Evolutionary conservation across 2,329 filamentous ascomycete species (phyloP).

Genomic region (Raffaelea deltoideospora): DNA sequence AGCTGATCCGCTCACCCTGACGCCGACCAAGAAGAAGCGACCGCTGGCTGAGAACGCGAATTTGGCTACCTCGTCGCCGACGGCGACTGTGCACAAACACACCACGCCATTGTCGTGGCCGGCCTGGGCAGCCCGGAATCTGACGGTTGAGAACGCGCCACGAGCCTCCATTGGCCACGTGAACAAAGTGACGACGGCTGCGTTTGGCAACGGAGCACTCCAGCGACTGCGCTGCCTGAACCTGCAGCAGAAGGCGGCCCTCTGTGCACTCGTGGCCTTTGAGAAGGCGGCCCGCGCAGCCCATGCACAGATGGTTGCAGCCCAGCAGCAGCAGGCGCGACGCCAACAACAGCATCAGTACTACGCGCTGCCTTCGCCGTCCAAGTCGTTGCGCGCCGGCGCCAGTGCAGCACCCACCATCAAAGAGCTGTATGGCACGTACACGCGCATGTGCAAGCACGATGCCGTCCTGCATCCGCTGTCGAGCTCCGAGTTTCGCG

Average conservation of each 20-base stretch:
- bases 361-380: not conserved
- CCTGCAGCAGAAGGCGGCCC: conserved; percentile 86
- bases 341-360: no score
- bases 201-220: conserved; percentile 76
- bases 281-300: conserved; percentile 55
- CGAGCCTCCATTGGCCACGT: conserved; percentile 81
- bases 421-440: conserved; percentile 72
- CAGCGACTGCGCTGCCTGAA: conserved; percentile 81
- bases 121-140: conserved; percentile 28
- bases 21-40: conserved; percentile 45
- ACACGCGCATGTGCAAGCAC: conserved; percentile 65
- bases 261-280: conserved; percentile 78
- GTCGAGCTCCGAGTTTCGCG: conserved; percentile 82
- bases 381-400: conserved; percentile 9
- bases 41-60: conserved; percentile 74
- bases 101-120: no score
- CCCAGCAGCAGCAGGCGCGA: no score
- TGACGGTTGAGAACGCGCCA: conserved; percentile 69
- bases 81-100: no score
- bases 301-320: conserved; percentile 17
- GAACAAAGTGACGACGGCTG: conserved; percentile 76
- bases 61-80: conserved; percentile 32
- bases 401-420: conserved; percentile 53
- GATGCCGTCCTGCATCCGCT: conserved; percentile 85
- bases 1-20: not conserved